Percentiles rank a stretch among this genome's conserved stretches.
Conservation (phyloP, 2,329 filamentous ascomycete species). For the Aureobasidium uvarum region DNA sequence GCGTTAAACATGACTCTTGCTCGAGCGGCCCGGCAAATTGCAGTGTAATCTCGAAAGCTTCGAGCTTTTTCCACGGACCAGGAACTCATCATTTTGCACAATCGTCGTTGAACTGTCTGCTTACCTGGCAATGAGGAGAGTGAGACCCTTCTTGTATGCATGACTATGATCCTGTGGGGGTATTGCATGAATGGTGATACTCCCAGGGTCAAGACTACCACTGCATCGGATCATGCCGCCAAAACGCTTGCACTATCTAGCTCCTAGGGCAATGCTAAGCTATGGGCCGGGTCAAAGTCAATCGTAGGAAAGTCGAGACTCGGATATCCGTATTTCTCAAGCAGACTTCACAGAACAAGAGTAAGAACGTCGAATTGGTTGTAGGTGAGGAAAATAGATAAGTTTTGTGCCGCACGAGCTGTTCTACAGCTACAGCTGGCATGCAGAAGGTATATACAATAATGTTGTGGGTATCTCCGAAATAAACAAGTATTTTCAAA, state of each 20-base stretch:
- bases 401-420: neutral
- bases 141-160: neutral
- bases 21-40: constrained; percentile 23
- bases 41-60: constrained; percentile 6
- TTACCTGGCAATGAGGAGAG: neutral
- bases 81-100: neutral
- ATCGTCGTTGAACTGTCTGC: neutral
- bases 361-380: neutral
- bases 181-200: neutral
- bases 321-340: neutral
- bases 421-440: constrained; percentile 19
- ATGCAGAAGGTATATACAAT: constrained; percentile 16
- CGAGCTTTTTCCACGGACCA: neutral
- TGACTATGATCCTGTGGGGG: neutral
- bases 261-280: constrained; percentile 4
- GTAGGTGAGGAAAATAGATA: neutral
- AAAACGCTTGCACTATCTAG: neutral
- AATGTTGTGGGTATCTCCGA: constrained; percentile 21
- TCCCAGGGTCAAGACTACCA: neutral
- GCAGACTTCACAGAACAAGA: neutral
- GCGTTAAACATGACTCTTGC: constrained; percentile 23
- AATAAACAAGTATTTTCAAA: constrained; percentile 16
- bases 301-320: neutral
- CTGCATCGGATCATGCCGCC: neutral
- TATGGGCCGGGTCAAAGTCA: neutral